These are phyloP conservation scores for Chaetomiaceae sp. DNA, from an alignment of 2,329 filamentous ascomycete genomes.

Conservation along the genomic window DNA sequence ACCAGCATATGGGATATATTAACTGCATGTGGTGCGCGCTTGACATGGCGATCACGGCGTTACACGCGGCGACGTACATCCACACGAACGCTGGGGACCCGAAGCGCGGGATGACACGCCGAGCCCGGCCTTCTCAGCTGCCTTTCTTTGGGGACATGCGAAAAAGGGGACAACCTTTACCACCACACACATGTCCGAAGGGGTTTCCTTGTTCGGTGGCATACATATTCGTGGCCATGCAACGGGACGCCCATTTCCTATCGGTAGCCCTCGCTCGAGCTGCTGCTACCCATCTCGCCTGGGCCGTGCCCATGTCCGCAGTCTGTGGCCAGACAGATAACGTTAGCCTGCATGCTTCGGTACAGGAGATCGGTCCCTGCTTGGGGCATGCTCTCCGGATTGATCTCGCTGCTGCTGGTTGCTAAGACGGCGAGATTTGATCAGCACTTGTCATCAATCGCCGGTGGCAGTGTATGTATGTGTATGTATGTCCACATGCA, in stretches of 20 bases:
- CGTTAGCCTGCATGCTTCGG: too few species aligned
- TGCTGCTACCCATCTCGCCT: conserved; percentile 15
- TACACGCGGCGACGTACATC: background rate
- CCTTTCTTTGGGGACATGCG: background rate
- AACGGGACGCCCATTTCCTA: conserved; percentile 16
- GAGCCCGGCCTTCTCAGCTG: conserved; percentile 1
- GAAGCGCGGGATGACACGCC: background rate
- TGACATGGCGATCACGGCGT: conserved; percentile 3
- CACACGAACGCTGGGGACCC: background rate
- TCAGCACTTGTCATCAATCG: background rate
- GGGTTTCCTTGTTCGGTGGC: conserved; percentile 19
- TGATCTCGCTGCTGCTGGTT: too few species aligned
- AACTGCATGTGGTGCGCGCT: conserved; percentile 1
- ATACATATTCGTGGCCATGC: conserved; percentile 20
- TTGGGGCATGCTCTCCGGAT: too few species aligned
- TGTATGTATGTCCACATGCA: too few species aligned
- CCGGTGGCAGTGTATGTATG: background rate
- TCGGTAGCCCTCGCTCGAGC: conserved; percentile 12
- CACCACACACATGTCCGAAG: background rate
- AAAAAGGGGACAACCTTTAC: background rate
- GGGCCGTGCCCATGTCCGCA: too few species aligned
- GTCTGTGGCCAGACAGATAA: too few species aligned
- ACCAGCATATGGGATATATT: background rate
- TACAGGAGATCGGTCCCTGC: too few species aligned
- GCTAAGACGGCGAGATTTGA: background rate